A percentile compares a stretch with the other conserved stretches of the same genome.
Conservation (phyloP, 2,329 filamentous ascomycete genomes). For the Penicillium sp. region DNA sequence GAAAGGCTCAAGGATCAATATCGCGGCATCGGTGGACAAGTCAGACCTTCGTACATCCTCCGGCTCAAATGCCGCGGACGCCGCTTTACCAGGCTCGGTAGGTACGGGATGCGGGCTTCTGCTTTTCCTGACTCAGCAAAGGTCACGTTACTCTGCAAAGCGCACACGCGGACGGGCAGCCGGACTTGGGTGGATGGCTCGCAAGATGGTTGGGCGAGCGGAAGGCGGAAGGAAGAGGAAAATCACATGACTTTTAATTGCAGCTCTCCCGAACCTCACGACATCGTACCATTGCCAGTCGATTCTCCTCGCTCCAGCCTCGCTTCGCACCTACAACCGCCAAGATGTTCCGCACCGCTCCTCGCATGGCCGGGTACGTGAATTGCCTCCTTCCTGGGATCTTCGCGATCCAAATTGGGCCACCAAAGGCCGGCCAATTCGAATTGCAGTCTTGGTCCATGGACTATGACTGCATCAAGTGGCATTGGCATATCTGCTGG, state of each 20-base stretch:
- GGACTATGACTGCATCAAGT: constrained; percentile 16
- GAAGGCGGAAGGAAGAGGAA: constrained; percentile 26
- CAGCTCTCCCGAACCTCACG: constrained; percentile 24
- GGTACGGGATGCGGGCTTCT: constrained; percentile 2
- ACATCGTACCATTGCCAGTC: constrained; percentile 25
- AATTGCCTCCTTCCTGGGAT: neutral
- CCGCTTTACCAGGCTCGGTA: constrained; percentile 7
- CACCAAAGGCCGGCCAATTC: constrained; percentile 17
- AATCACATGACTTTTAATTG: constrained; percentile 24
- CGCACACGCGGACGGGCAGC: no score
- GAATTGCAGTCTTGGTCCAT: constrained; percentile 2
- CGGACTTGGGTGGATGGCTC: no score
- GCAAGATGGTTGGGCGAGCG: constrained; percentile 7
- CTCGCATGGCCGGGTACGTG: constrained; percentile 41
- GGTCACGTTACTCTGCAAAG: constrained; percentile 18
- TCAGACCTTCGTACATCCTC: constrained; percentile 2
- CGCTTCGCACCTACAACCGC: constrained; percentile 23
- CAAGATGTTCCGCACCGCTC: constrained; percentile 40
- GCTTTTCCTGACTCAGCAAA: constrained; percentile 5
- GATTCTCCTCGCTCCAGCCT: constrained; percentile 19
- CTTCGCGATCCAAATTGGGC: neutral
- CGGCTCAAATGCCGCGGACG: constrained; percentile 11
- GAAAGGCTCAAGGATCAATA: neutral
- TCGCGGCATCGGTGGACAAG: neutral
- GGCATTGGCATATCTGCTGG: constrained; percentile 7